These are phyloP conservation scores for Tetrapyrgos nigripes DNA, from an alignment of 1,284 basidiomycete genomes.

Conservation along the genomic window DNA sequence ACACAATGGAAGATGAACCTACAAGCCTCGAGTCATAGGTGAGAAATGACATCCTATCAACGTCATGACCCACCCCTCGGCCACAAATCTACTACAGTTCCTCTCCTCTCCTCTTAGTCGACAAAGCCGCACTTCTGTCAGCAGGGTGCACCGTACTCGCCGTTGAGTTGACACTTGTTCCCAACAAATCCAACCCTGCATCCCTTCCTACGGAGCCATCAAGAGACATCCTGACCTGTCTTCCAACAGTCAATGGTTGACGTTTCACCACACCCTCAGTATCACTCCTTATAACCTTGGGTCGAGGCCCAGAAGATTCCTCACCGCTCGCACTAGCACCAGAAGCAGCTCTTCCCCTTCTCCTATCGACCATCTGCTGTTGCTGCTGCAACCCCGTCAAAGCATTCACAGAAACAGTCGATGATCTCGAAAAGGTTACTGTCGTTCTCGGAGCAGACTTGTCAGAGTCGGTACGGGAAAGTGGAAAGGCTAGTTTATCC, in stretches of 20 bases:
- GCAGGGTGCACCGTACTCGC: constrained; percentile 38
- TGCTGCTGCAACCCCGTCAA: constrained; percentile 63
- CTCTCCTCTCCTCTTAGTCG: constrained; percentile 41
- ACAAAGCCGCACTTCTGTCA: constrained; percentile 43
- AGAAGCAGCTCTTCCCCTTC: constrained; percentile 46
- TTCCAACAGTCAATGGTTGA: background rate
- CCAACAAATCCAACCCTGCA: constrained; percentile 35
- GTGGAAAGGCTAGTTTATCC: constrained; percentile 44
- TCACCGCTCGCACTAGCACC: constrained; percentile 34
- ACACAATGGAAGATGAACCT: background rate
- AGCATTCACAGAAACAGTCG: constrained; percentile 56
- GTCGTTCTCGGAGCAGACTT: constrained; percentile 30
- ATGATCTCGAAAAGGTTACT: constrained; percentile 69
- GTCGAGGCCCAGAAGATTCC: constrained; percentile 24
- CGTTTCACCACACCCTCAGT: background rate
- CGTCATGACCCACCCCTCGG: constrained; percentile 27
- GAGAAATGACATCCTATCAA: no score
- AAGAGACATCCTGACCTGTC: constrained; percentile 6
- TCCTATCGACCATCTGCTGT: constrained; percentile 46
- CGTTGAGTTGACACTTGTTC: constrained; percentile 22
- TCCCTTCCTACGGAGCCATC: background rate
- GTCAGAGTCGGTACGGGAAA: constrained; percentile 52
- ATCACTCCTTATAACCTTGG: background rate
- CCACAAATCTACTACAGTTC: constrained; percentile 54
- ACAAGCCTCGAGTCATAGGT: background rate